phyloP scores from a whole-genome alignment of 805 yeast species.

The Sugiyamaella smithiae region DNA sequence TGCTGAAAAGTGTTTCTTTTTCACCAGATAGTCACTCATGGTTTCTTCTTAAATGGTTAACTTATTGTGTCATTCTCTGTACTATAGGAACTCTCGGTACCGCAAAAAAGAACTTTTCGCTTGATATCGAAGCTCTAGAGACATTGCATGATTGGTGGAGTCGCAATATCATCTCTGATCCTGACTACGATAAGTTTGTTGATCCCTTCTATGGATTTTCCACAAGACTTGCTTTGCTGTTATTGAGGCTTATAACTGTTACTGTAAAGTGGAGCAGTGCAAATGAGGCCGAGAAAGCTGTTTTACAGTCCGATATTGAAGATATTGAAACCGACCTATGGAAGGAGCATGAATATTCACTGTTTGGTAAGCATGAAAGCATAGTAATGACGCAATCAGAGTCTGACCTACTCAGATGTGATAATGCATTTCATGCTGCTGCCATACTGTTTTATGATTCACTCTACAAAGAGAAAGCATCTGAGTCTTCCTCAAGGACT shows the following conservation, averaged over 20 bases:
- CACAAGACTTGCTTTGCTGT: slow-evolving; percentile 9
- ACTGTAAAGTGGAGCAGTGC: neutral
- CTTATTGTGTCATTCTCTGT: slow-evolving; percentile 13
- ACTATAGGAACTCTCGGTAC: slow-evolving; percentile 10
- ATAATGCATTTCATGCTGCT: slow-evolving; percentile 18
- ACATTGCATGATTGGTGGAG: slow-evolving; percentile 9
- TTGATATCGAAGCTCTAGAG: neutral
- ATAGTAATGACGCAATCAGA: slow-evolving; percentile 1
- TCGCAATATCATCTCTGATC: slow-evolving; percentile 11
- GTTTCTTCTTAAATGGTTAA: slow-evolving; percentile 20
- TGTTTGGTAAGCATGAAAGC: neutral
- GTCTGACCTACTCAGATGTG: slow-evolving; percentile 15
- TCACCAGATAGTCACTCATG: slow-evolving; percentile 10
- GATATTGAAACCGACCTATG: slow-evolving; percentile 12
- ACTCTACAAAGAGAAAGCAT: neutral
- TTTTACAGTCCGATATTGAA: slow-evolving; percentile 8
- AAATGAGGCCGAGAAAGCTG: slow-evolving; percentile 2
- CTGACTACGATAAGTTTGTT: slow-evolving; percentile 13
- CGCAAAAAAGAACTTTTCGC: neutral
- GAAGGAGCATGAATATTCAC: slow-evolving; percentile 10
- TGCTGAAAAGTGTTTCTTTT: slow-evolving; percentile 1
- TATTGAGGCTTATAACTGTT: slow-evolving; percentile 6
- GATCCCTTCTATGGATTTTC: slow-evolving; percentile 20
- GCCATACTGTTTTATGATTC: slow-evolving; percentile 17
- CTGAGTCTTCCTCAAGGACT: neutral